These are phyloP conservation scores for Mallotus japonicus DNA, from an alignment of 441 rosid species.

Conservation along the genomic window DNA sequence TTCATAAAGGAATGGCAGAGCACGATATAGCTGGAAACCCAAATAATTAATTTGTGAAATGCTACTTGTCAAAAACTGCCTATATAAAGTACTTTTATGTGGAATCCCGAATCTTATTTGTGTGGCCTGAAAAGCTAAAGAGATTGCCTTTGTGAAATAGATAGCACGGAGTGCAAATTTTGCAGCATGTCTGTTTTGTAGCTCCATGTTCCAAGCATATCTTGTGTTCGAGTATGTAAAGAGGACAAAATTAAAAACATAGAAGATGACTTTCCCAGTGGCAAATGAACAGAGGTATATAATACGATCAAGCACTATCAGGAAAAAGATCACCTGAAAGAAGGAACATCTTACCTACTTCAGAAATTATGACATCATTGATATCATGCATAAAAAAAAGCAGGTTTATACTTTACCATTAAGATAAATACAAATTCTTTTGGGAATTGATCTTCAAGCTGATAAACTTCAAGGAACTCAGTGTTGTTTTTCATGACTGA, in stretches of 20 bases:
- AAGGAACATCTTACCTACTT: conserved; percentile 38
- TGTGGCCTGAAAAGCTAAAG: conserved; percentile 87
- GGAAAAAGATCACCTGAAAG: conserved; percentile 86
- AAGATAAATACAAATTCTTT: conserved; percentile 84
- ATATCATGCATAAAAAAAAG: conserved; percentile 9
- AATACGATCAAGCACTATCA: conserved; percentile 93
- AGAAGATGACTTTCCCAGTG: conserved; percentile 84
- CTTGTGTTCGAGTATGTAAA: conserved; percentile 79
- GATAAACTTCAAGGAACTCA: conserved; percentile 94
- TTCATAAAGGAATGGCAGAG: conserved; percentile 96
- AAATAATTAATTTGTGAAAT: conserved; percentile 83
- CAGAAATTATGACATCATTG: conserved; percentile 30
- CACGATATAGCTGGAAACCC: conserved; percentile 92
- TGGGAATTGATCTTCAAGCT: conserved; percentile 98
- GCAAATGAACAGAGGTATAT: conserved; percentile 96
- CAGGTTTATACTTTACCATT: conserved; percentile 51
- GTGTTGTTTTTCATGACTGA: conserved; percentile 86
- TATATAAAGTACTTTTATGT: conserved; percentile 82
- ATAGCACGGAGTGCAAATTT: conserved; percentile 78
- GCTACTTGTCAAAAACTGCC: conserved; percentile 93
- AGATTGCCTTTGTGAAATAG: conserved; percentile 89
- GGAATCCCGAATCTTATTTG: conserved; percentile 92
- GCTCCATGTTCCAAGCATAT: conserved; percentile 81
- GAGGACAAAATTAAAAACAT: conserved; percentile 77
- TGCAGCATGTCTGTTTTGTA: conserved; percentile 72